phyloP scores from a whole-genome alignment of 352 stramenopile species.

The Pseudoperonospora humuli region DNA sequence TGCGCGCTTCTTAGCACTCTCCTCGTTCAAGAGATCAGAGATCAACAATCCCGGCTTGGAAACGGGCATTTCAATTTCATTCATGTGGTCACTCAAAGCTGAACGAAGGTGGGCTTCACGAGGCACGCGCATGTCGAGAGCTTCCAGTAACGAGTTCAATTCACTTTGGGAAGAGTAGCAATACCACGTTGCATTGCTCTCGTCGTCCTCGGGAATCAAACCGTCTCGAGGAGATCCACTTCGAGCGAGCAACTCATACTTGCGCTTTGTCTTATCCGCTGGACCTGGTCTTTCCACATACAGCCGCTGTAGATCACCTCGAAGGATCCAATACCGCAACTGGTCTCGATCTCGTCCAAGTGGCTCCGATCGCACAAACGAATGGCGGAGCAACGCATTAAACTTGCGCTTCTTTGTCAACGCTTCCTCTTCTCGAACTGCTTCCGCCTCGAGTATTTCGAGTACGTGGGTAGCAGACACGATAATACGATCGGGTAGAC shows the following conservation, averaged over 20 bases:
- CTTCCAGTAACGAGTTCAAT: conserved; percentile 47
- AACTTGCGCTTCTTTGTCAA: conserved; percentile 55
- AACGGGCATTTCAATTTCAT: conserved; percentile 62
- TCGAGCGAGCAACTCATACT: conserved; percentile 32
- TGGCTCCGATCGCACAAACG: conserved; percentile 68
- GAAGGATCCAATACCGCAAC: conserved; percentile 66
- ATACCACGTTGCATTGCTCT: conserved; percentile 42
- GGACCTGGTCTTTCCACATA: conserved; percentile 62
- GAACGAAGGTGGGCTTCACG: conserved; percentile 42
- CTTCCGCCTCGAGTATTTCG: conserved; percentile 69
- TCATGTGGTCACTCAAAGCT: conserved; percentile 55
- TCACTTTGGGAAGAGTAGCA: conserved; percentile 60
- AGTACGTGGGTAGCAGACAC: conserved; percentile 68
- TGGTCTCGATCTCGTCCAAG: conserved; percentile 59
- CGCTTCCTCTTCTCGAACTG: conserved; percentile 53
- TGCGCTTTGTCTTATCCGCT: conserved; percentile 31
- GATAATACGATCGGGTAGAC: conserved; percentile 49
- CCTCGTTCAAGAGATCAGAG: conserved; percentile 64
- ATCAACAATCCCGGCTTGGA: conserved; percentile 69
- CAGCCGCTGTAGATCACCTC: conserved; percentile 49
- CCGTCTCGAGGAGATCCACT: conserved; percentile 23
- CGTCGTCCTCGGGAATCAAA: conserved; percentile 15
- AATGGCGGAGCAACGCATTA: conserved; percentile 46
- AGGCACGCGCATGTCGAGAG: conserved; percentile 41
- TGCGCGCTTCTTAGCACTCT: conserved; percentile 41